Conservation (phyloP, 345 rosid genomes). For the Barbarea vulgaris region DNA sequence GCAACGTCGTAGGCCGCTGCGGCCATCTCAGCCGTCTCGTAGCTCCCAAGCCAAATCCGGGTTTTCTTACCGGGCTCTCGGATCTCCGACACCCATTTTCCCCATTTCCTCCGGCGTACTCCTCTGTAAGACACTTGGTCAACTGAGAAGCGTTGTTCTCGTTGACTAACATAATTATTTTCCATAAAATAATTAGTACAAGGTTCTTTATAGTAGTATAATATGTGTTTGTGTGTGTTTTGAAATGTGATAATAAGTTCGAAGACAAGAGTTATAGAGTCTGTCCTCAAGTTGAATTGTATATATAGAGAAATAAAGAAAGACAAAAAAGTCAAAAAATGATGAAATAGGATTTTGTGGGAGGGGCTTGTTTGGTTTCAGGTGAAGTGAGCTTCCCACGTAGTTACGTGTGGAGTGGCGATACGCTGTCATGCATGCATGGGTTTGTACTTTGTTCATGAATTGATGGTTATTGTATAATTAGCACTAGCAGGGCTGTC, state of each 20-base stretch:
- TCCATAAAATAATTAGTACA: conserved; percentile 20
- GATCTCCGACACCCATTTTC: conserved; percentile 96
- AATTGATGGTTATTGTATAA: neutral
- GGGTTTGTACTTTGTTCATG: conserved; percentile 1
- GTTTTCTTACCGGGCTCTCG: conserved; percentile 85
- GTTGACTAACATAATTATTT: conserved; percentile 32
- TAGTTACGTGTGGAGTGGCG: conserved; percentile 33
- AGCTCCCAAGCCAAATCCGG: conserved; percentile 90
- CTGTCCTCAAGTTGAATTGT: neutral
- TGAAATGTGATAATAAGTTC: neutral
- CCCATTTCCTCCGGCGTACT: conserved; percentile 87
- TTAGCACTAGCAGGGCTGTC: conserved; percentile 12
- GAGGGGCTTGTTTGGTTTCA: conserved; percentile 27
- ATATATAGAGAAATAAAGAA: conserved; percentile 33
- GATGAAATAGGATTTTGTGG: conserved; percentile 1
- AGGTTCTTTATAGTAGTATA: neutral
- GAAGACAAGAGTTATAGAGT: conserved; percentile 14
- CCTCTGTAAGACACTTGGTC: conserved; percentile 58
- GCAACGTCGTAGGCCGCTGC: conserved; percentile 93
- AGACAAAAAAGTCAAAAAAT: conserved; percentile 1
- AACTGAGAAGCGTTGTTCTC: conserved; percentile 10
- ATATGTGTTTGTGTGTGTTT: neutral
- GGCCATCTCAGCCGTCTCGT: conserved; percentile 84
- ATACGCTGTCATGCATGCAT: conserved; percentile 42
- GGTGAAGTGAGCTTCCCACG: conserved; percentile 39